phyloP scores from a whole-genome alignment of 2,329 filamentous ascomycete genomes.

The Tolypocladium album region DNA sequence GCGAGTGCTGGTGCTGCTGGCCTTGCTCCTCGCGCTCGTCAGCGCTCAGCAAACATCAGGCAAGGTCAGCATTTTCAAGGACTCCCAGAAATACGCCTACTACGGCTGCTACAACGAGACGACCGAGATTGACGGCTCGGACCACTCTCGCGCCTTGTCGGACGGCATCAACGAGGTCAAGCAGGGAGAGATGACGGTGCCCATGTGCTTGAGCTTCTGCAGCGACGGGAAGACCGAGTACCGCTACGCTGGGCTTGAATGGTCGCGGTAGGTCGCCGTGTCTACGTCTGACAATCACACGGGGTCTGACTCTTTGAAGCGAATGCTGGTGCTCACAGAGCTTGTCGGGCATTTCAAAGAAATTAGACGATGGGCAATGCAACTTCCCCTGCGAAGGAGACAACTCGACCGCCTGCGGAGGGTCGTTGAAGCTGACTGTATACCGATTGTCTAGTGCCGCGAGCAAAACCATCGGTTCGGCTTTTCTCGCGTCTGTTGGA shows the following conservation, averaged over 20 bases:
- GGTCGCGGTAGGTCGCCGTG: constrained; percentile 25
- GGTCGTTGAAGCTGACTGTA: constrained; percentile 35
- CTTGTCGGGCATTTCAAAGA: constrained; percentile 33
- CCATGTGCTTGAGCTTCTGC: constrained; percentile 41
- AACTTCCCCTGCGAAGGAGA: constrained; percentile 43
- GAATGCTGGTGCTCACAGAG: constrained; percentile 50
- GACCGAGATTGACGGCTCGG: constrained; percentile 28
- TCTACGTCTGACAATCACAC: background rate
- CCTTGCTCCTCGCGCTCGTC: constrained; percentile 6
- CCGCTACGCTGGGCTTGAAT: constrained; percentile 44
- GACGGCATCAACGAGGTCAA: constrained; percentile 28
- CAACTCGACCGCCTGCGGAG: constrained; percentile 40
- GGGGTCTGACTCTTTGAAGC: constrained; percentile 15
- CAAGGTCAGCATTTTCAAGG: constrained; percentile 21
- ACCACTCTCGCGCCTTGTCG: constrained; percentile 33
- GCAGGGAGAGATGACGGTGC: constrained; percentile 38
- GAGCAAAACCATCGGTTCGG: background rate
- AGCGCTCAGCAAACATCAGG: constrained; percentile 5
- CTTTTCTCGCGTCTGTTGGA: background rate
- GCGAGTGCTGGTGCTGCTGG: constrained; percentile 6
- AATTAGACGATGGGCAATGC: constrained; percentile 37
- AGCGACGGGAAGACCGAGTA: constrained; percentile 24
- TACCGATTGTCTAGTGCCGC: constrained; percentile 20
- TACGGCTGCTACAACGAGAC: constrained; percentile 51
- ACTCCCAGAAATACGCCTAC: constrained; percentile 32